Evolutionary conservation across 176 grass and related monocot genomes (phyloP).

Genomic region (Triticum monococcum): DNA sequence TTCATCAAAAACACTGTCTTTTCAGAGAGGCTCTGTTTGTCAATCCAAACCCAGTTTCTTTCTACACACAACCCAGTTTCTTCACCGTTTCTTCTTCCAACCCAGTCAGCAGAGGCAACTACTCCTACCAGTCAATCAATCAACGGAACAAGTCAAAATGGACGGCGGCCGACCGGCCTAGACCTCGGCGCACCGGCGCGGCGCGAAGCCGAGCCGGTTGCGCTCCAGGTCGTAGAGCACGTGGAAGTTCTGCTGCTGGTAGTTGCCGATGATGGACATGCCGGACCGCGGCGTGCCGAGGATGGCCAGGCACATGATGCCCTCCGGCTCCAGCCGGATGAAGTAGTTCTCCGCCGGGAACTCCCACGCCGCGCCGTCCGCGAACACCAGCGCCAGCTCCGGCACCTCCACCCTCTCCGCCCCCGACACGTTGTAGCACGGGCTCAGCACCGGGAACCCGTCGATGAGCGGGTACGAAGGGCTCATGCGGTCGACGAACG

Average conservation of each 20-base stretch:
- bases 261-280: constrained; percentile 84
- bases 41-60: background rate
- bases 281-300: constrained; percentile 59
- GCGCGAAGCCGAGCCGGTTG: constrained; percentile 74
- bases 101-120: no score
- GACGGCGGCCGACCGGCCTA: background rate
- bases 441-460: constrained; percentile 69
- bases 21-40: background rate
- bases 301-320: constrained; percentile 73
- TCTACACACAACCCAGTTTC: background rate
- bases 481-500: constrained; percentile 50
- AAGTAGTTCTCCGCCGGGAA: constrained; percentile 95
- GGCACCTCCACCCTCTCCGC: constrained; percentile 63
- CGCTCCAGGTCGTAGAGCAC: constrained; percentile 70
- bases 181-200: constrained; percentile 70
- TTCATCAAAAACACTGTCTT: background rate
- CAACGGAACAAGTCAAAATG: background rate
- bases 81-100: no score
- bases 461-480: constrained; percentile 43
- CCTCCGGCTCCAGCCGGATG: constrained; percentile 65
- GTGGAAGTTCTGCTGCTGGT: constrained; percentile 98
- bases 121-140: background rate
- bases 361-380: constrained; percentile 77
- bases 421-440: constrained; percentile 88
- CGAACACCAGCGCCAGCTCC: constrained; percentile 60